phyloP scores from a whole-genome alignment of 352 stramenopile species.

The Aphanomyces cochlioides region DNA sequence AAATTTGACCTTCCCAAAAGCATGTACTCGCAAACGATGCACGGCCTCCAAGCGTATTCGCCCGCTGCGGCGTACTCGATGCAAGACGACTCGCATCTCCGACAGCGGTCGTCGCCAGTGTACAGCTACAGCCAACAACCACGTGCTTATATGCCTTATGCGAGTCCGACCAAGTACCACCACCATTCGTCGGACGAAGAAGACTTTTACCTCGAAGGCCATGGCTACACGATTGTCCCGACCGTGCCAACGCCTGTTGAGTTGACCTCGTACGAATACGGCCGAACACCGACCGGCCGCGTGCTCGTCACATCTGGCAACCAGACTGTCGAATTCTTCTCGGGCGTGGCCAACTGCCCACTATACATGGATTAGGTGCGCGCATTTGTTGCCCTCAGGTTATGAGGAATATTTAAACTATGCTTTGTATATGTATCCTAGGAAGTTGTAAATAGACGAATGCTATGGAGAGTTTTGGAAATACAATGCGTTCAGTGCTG shows the following conservation, averaged over 20 bases:
- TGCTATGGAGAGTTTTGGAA: constrained; percentile 18
- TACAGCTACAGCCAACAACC: constrained; percentile 28
- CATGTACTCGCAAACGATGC: constrained; percentile 31
- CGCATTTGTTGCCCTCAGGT: neutral
- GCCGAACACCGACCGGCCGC: constrained; percentile 72
- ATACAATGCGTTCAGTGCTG: too few species aligned
- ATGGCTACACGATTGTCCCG: constrained; percentile 74
- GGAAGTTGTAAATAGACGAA: constrained; percentile 27
- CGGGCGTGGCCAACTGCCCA: constrained; percentile 68
- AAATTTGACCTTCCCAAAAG: constrained; percentile 2
- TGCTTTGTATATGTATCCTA: constrained; percentile 29
- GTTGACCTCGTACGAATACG: constrained; percentile 69
- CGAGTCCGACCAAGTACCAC: constrained; percentile 26
- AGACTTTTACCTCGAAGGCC: constrained; percentile 35
- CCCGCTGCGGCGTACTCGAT: constrained; percentile 13
- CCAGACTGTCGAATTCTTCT: constrained; percentile 85
- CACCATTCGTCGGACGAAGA: constrained; percentile 6
- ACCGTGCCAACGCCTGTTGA: constrained; percentile 65
- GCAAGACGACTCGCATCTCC: constrained; percentile 29
- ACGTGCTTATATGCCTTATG: constrained; percentile 27
- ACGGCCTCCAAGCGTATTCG: constrained; percentile 28
- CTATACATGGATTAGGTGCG: constrained; percentile 34
- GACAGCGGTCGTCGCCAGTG: constrained; percentile 23
- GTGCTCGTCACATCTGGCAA: constrained; percentile 73
- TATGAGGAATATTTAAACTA: constrained; percentile 26